Percentiles rank a stretch among this genome's conserved stretches.
Evolutionary conservation across 2,329 filamentous ascomycete genomes (phyloP).

Genomic region (Aschersonia sp.): DNA sequence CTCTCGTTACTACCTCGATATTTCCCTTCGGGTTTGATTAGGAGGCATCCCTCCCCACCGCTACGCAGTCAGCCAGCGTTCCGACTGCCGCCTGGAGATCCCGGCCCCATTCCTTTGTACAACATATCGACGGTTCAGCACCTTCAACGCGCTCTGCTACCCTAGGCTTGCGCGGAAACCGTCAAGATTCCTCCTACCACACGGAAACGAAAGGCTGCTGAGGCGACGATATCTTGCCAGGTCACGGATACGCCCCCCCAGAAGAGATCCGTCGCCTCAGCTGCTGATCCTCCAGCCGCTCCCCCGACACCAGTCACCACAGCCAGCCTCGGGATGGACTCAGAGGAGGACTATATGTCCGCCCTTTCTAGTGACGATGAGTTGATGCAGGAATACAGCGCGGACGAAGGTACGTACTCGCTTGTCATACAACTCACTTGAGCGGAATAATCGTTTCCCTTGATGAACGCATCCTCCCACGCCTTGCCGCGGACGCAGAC

Average conservation of each 20-base stretch:
- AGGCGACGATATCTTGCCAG: constrained; percentile 42
- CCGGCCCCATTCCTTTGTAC: background rate
- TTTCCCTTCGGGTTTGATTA: background rate
- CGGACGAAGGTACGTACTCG: constrained; percentile 36
- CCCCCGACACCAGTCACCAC: constrained; percentile 44
- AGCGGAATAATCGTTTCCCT: too few species aligned
- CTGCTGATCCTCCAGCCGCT: constrained; percentile 26
- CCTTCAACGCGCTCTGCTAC: background rate
- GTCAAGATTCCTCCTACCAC: constrained; percentile 45
- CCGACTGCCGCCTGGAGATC: background rate
- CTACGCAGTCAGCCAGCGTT: background rate
- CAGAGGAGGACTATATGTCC: constrained; percentile 88
- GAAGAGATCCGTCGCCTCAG: constrained; percentile 45
- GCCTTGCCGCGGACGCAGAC: background rate
- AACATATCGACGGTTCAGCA: background rate
- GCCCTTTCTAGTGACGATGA: constrained; percentile 62
- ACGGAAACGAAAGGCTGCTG: constrained; percentile 50
- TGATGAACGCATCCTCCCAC: too few species aligned
- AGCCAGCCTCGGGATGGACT: constrained; percentile 64
- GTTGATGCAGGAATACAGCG: constrained; percentile 63
- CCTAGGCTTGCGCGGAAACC: constrained; percentile 7
- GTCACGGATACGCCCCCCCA: constrained; percentile 26
- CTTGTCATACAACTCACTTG: too few species aligned
- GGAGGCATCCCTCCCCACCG: background rate
- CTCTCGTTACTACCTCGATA: background rate